Percentiles rank a stretch among this genome's conserved stretches.
Evolutionary conservation across 768 basidiomycete species (phyloP).

Genomic region (Podaxis sp.): DNA sequence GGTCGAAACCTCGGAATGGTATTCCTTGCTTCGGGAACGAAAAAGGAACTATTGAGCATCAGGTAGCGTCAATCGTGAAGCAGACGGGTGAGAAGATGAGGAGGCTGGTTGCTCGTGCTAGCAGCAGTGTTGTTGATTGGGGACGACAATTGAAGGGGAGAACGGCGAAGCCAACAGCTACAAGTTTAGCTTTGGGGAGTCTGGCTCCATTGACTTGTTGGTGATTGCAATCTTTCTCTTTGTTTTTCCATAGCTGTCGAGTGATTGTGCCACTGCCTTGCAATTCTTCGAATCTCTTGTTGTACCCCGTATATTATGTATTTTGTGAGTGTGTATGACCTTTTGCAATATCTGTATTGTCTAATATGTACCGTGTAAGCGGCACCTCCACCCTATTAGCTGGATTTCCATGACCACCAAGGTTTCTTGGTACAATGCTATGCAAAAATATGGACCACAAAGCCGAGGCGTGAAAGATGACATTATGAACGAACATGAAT

Average conservation of each 20-base stretch:
- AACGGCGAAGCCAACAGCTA: background rate
- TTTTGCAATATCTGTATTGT: background rate
- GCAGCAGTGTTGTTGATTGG: slow-evolving; percentile 21
- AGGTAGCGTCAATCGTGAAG: slow-evolving; percentile 9
- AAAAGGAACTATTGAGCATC: background rate
- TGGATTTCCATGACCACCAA: too few relatives aligned
- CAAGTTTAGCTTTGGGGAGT: background rate
- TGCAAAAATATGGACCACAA: too few relatives aligned
- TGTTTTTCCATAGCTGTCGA: background rate
- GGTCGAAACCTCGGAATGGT: background rate
- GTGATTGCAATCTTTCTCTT: background rate
- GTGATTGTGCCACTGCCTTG: background rate
- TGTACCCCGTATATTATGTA: background rate
- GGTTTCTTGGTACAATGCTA: too few relatives aligned
- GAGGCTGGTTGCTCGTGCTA: slow-evolving; percentile 20
- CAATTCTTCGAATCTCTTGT: background rate
- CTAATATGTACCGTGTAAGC: background rate
- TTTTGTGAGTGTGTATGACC: background rate
- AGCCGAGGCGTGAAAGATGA: too few relatives aligned
- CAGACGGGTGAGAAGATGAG: slow-evolving; percentile 19
- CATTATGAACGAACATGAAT: background rate
- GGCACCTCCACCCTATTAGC: too few relatives aligned
- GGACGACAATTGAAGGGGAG: slow-evolving; percentile 17
- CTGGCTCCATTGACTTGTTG: background rate
- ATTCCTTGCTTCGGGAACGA: background rate